phyloP scores from a whole-genome alignment of 352 stramenopile species.

The Phytophthora multivora region DNA sequence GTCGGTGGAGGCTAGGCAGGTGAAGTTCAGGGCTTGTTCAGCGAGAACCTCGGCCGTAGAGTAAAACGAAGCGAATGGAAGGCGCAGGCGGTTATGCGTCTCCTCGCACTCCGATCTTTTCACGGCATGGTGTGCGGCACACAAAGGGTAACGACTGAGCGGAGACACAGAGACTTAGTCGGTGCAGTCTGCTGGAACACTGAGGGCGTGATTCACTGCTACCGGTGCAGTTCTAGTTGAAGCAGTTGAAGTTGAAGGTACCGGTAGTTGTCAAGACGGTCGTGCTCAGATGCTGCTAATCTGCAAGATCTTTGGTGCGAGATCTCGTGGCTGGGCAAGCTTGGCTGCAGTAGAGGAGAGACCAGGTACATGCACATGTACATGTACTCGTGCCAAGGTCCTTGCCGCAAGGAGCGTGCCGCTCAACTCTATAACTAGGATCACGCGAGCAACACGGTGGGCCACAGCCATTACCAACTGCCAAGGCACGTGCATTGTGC shows the following conservation, averaged over 20 bases:
- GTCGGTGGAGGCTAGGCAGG: constrained; percentile 11
- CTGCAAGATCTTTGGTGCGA: not conserved
- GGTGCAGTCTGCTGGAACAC: too few relatives aligned
- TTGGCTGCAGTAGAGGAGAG: constrained; percentile 32
- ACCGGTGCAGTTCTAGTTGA: too few relatives aligned
- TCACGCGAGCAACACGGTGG: constrained; percentile 12
- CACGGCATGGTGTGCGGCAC: constrained; percentile 18
- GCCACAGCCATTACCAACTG: constrained; percentile 23
- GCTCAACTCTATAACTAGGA: constrained; percentile 15
- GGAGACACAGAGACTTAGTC: too few relatives aligned
- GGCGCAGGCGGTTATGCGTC: constrained; percentile 28
- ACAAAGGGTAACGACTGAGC: constrained; percentile 15
- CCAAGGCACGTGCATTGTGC: constrained; percentile 1
- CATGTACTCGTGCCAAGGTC: not conserved
- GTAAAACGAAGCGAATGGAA: not conserved
- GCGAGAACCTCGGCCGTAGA: constrained; percentile 10
- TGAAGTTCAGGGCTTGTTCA: not conserved
- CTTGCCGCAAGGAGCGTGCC: too few relatives aligned
- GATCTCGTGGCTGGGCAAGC: not conserved
- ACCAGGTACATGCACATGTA: not conserved
- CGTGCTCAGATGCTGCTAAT: constrained; percentile 1
- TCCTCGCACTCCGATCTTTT: constrained; percentile 35
- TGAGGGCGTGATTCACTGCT: too few relatives aligned
- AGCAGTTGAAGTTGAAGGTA: constrained; percentile 10
- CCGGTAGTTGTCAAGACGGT: not conserved